Base-by-base conservation (phyloP, 768 basidiomycete genomes). In the Tylopilus rubrobrunneus region DNA sequence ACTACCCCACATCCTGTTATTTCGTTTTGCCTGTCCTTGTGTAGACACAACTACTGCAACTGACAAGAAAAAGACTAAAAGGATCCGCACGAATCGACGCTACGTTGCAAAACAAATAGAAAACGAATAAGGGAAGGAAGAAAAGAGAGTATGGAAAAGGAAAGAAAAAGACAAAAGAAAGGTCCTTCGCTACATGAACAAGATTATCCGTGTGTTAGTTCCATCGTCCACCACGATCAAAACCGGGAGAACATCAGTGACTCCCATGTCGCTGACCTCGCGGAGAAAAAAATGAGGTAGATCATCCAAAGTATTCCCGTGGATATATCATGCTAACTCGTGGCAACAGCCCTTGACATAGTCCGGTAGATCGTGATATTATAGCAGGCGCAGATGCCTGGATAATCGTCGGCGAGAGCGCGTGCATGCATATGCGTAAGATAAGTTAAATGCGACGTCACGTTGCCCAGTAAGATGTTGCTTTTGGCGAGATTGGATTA, bases 31-130 rank as follows among this genome's bases (percentile, higher is more conserved):
- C 17, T 53, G 53, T 48, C 52, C 53, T 55, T 46, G 40, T 48
- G 41, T 48, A 28, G 48, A 56, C 23, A 23, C 34, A 51, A 34
- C 55, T 56, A 51, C 44, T 48, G 31, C 36, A 56, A 40, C 49
- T 12, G 53, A 19, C 41, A 49, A 56, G 17, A 37, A 37, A 53
- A 25, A 3, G 17, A 69, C 64, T 62, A 63, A 65, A 66, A 52
- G 40, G 29, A 56, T 55, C 43, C 45, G 56, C 62, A 68, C 34
- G 54, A 58, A 42, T 44, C 56, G 50, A 58, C 23, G 7, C 49
- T 56, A 63, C 15, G 52, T 29, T 52, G 65, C 59, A 66, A 63
- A 67, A 67, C 55, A 62, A 54, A 67, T 69, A 68, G 63, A 69
- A 71, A 64, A 58, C 51, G 62, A 67, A 59, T 65, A 57, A 65